Evolutionary conservation across 805 yeast species (phyloP), one percentile per base, ranked within the genome.

Genomic region (Candida insectalens): DNA sequence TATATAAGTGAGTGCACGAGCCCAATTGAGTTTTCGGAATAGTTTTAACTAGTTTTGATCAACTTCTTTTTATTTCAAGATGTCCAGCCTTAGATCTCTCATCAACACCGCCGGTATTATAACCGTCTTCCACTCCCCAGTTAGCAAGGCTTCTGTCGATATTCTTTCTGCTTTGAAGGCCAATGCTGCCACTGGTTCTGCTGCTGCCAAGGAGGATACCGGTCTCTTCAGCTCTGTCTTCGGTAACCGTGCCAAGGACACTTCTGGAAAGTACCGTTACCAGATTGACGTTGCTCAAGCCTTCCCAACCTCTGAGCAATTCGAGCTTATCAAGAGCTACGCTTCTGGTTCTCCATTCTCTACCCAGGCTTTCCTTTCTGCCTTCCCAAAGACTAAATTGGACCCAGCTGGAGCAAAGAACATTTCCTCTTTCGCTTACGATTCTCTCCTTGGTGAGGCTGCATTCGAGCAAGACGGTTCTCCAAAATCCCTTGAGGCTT

Each of bases 21-120:
- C 23, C 23, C 23, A 12, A 12, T 12, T 21, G 7, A 7, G 23
- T 8, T 12, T 21, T 21, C 12, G 23, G 10, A 21, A 7, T 12
- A 7, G 10, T 21, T 21, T 21, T 21, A 21, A 7, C 12, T 21
- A 7, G 7, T 21, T 12, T 12, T 21, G 10, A 12, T 21, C 23
- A 21, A 7, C 15, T 14, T 17, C 14, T 5, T 16, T n/a, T 16
- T 16, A 12, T 9, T 15, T 22, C 27, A n/a, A 19, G 20, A 68
- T 68, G 74, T 65, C 74, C 5, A 59, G 69, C 65, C 58, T 70
- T 36, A 67, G 51, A 42, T 56, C 73, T 3, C 45, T 69, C 7
- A 74, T 69, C 42, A 39, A 43, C 12, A 55, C 60, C 15, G 67
- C 73, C 2, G 64, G 74, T 14, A 57, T 62, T 2, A 60, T 71